Base-by-base conservation (phyloP, 345 rosid species). In the Pseudoturritis turrita region DNA sequence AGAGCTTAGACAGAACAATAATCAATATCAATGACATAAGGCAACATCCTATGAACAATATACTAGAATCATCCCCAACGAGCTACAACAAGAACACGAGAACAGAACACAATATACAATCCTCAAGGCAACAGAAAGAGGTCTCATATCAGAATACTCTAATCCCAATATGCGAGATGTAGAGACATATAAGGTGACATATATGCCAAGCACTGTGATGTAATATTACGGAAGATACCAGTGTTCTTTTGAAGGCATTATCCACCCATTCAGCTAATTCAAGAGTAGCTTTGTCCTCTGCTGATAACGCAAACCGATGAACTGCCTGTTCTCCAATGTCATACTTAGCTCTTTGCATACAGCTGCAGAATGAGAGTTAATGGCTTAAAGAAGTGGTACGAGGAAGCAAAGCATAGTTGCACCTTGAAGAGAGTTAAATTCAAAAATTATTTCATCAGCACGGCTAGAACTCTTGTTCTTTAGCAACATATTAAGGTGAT, bases 181-280 rank as follows among this genome's bases (percentile, higher is more conserved):
- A 37, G 40, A 25, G 15, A 35, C 40, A 68, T 31, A 39, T 35
- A 54, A 13, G n/a, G 59, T 33, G 44, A 59, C 39, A 75, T 28
- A 53, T 25, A 61, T 46, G 50, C 45, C 45, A 43, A 72, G 75
- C 26, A 36, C 51, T 73, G 55, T 14, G 19, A 9, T 54, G 61
- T 58, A 41, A 75, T 75, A 74, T 53, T 76, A 44, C 60, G 73
- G 75, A 74, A 73, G 78, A 51, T 86, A 88, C 98, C 78, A 87
- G 82, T 70, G 87, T 81, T 81, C 80, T 84, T 74, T 81, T 81
- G 78, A 87, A 89, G 65, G 95, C 85, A 64, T 79, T 79, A 81
- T 94, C 96, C 18, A 94, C 91, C 97, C 98, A 94, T 81, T 91
- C 96, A 74, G 92, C 92, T 81, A 94, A 82, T 75, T 91, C 98